A percentile compares a stretch with the other conserved stretches of the same genome.
These are phyloP conservation scores for Starmerella geochares DNA, from an alignment of 805 yeast species.

Conservation along the genomic window DNA sequence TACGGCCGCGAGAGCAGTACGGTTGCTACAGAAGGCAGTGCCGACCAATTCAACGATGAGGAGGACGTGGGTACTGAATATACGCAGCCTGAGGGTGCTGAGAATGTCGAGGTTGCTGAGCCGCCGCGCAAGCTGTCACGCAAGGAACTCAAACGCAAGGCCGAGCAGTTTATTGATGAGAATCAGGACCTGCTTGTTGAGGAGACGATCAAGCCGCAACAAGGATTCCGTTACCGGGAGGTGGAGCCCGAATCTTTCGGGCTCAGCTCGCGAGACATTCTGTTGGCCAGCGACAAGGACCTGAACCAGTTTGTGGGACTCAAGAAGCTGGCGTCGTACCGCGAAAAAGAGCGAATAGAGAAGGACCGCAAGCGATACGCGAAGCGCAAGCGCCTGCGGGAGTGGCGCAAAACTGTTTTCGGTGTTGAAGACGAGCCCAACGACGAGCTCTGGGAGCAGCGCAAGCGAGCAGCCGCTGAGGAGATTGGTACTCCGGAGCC, in stretches of 20 bases:
- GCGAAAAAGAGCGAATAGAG: conserved; percentile 57
- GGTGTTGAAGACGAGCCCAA: conserved; percentile 41
- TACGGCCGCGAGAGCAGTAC: conserved; percentile 47
- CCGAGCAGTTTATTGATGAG: conserved; percentile 68
- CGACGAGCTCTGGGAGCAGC: conserved; percentile 27
- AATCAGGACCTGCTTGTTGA: conserved; percentile 57
- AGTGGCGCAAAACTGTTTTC: conserved; percentile 84
- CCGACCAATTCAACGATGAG: conserved; percentile 34
- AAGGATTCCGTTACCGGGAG: conserved; percentile 73
- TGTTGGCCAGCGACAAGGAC: conserved; percentile 78
- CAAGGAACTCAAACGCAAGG: conserved; percentile 50
- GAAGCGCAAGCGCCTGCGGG: conserved; percentile 69
- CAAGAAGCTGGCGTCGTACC: conserved; percentile 88
- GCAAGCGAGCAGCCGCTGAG: conserved; percentile 16
- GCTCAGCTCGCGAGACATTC: conserved; percentile 70
- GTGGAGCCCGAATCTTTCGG: conserved; percentile 94
- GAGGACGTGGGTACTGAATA: conserved; percentile 20
- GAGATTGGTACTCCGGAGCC: conserved; percentile 1
- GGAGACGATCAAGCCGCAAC: conserved; percentile 39
- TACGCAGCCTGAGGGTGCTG: conserved; percentile 22
- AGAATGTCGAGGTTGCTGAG: too few relatives aligned
- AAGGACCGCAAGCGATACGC: conserved; percentile 78
- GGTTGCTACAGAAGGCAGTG: too few relatives aligned
- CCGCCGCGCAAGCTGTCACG: conserved; percentile 48
- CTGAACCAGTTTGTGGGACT: conserved; percentile 77